These are phyloP conservation scores for Artemisia tridentata DNA, from an alignment of 129 eudicot species.

Conservation along the genomic window DNA sequence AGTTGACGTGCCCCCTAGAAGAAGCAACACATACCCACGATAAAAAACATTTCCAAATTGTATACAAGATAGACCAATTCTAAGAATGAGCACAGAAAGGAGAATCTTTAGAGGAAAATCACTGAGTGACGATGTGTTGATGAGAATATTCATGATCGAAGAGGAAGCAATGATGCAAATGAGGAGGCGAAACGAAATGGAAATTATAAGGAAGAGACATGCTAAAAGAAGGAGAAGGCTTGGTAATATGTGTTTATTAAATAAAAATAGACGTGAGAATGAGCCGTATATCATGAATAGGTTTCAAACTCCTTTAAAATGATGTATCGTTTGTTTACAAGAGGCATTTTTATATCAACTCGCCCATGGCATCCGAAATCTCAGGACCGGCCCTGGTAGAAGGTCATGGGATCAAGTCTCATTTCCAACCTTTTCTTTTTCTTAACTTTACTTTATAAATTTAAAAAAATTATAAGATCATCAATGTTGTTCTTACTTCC, in stretches of 20 bases:
- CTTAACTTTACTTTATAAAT: too few species aligned
- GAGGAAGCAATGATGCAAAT: constrained; percentile 98
- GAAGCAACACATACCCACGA: constrained; percentile 85
- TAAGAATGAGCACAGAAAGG: constrained; percentile 70
- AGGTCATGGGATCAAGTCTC: too few species aligned
- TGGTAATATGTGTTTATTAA: constrained; percentile 30
- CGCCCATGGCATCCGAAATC: too few species aligned
- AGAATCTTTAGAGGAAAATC: constrained; percentile 86
- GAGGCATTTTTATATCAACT: too few species aligned
- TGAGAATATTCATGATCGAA: constrained; percentile 86
- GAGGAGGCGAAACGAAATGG: constrained; percentile 87
- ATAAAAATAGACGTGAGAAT: too few species aligned
- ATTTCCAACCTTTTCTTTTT: too few species aligned
- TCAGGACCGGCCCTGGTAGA: too few species aligned
- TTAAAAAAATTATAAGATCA: too few species aligned
- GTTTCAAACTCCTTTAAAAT: too few species aligned
- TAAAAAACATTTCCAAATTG: constrained; percentile 52
- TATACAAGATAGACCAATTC: constrained; percentile 41
- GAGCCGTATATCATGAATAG: too few species aligned
- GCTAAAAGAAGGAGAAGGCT: constrained; percentile 72
- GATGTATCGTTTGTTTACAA: too few species aligned
- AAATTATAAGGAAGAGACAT: constrained; percentile 80
- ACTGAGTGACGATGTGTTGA: constrained; percentile 75
- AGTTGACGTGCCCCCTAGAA: constrained; percentile 72
- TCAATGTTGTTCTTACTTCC: too few species aligned